Evolutionary conservation across 1,139 yeast species (phyloP), one percentile per base, ranked within the genome.

Genomic region (Saccharomyces pastorianus): DNA sequence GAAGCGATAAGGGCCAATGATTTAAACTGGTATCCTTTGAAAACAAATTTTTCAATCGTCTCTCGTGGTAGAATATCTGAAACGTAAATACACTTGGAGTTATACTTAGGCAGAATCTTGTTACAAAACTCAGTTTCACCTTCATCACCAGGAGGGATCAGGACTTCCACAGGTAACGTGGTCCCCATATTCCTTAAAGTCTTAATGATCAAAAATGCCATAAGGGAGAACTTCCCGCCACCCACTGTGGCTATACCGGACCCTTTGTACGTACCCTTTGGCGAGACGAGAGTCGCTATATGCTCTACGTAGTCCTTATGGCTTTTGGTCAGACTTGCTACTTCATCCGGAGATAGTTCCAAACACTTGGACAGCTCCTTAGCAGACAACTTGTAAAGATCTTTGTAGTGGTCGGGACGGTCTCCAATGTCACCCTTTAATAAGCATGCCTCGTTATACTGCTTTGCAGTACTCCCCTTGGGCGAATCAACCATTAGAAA

Each of bases 191-290:
- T 77, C 59, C 96, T 73, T 51, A 88, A 70, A 52, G 85, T 77
- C 64, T 81, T 79, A 57, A 88, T 77, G 1, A 93, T 82, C 28
- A 85, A 71, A 50, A 86, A 71, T 14, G 89, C 80, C 59, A 86
- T 72, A 78, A 95, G 84, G 64, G 86, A 84, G 72, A 83, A 86
- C 60, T 78, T 79, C 2, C 91, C 93, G 47, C 95, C 95, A 20
- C 93, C 93, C 41, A 86, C 91, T 63, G 82, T 84, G 1, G 88
- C 96, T 46, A 88, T 82, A 29, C 96, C 96, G 56, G 81, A 76
- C 0, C 91, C 91, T n/a, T 71, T 64, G 64, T 81, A 83, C 1
- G 80, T 64, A 1, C 75, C 71, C 31, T 71, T 68, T 0, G 89
- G 67, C 46, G 65, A 85, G 25, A 71, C 67, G 2, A 64, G 58